These are phyloP conservation scores for Persicaria maculosa DNA, from an alignment of 148 eudicot species.

Conservation along the genomic window DNA sequence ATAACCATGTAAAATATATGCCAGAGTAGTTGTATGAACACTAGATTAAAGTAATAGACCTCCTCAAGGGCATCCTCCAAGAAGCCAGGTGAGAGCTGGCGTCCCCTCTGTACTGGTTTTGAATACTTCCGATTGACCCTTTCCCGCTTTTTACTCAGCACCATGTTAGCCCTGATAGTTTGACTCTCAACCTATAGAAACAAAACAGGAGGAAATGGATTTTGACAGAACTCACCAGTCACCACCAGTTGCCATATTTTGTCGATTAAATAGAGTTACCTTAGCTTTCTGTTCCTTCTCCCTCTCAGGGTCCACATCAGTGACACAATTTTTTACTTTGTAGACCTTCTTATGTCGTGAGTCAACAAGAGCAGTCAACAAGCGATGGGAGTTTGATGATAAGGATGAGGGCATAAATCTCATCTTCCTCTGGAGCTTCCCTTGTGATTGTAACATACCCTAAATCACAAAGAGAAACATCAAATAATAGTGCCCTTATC, in stretches of 20 bases:
- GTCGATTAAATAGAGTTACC: slow-evolving; percentile 30
- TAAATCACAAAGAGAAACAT: slow-evolving; percentile 24
- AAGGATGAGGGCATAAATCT: slow-evolving; percentile 96
- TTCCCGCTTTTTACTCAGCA: slow-evolving; percentile 78
- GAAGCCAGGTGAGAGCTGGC: slow-evolving; percentile 94
- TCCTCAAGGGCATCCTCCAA: slow-evolving; percentile 91
- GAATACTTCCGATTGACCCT: slow-evolving; percentile 80
- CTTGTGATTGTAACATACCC: slow-evolving; percentile 98
- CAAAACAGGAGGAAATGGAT: slow-evolving; percentile 5
- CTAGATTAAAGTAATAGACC: slow-evolving; percentile 26
- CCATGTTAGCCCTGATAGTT: slow-evolving; percentile 68
- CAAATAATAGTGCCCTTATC: not conserved
- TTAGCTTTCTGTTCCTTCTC: slow-evolving; percentile 89
- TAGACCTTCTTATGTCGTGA: slow-evolving; percentile 87
- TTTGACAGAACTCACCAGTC: slow-evolving; percentile 11
- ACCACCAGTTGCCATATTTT: slow-evolving; percentile 1
- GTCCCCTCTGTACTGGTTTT: slow-evolving; percentile 69
- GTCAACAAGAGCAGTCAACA: slow-evolving; percentile 91
- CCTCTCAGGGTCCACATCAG: slow-evolving; percentile 98
- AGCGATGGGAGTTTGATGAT: slow-evolving; percentile 82
- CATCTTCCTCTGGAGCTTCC: slow-evolving; percentile 76
- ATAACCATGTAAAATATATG: not conserved
- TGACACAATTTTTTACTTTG: slow-evolving; percentile 86
- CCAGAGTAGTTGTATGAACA: not conserved
- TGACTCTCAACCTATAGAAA: slow-evolving; percentile 76